Conservation (phyloP, 2,329 filamentous ascomycete genomes). For the Cladophialophora bantiana region DNA sequence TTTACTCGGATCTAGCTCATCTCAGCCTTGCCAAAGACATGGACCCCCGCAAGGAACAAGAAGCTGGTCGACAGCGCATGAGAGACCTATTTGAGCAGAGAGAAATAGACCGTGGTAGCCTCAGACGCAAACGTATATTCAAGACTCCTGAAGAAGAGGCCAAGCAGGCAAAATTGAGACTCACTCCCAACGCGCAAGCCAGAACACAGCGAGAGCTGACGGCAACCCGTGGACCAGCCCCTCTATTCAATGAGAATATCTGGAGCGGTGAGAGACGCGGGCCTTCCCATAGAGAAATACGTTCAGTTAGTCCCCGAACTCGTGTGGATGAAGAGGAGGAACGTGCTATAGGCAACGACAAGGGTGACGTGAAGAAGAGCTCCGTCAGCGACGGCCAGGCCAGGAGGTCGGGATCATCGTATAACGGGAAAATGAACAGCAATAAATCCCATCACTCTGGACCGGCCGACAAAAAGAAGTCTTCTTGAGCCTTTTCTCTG, state of each 20-base stretch:
- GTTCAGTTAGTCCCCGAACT: conserved; percentile 14
- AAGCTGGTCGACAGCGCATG: conserved; percentile 3
- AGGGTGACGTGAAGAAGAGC: not conserved
- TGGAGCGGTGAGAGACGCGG: conserved; percentile 1
- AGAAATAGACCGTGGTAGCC: conserved; percentile 7
- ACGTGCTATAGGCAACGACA: not conserved
- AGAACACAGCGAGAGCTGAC: not conserved
- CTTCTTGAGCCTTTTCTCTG: not conserved
- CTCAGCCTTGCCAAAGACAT: not conserved
- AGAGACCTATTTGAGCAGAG: conserved; percentile 4
- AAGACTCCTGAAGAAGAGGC: conserved; percentile 9
- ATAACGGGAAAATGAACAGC: not conserved
- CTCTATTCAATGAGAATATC: conserved; percentile 17
- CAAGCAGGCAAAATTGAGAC: not conserved
- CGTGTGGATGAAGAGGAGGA: not conserved
- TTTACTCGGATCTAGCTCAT: not conserved
- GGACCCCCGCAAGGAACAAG: not conserved
- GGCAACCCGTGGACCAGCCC: conserved; percentile 6
- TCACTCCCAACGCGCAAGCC: conserved; percentile 4
- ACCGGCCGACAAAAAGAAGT: not conserved
- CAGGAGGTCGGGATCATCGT: not conserved
- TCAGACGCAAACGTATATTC: conserved; percentile 9
- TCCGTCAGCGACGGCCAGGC: not conserved
- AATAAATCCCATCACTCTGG: not conserved
- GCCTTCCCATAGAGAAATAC: not conserved